phyloP scores from a whole-genome alignment of 2,329 filamentous ascomycete species.

The Fonsecaea multimorphosa region DNA sequence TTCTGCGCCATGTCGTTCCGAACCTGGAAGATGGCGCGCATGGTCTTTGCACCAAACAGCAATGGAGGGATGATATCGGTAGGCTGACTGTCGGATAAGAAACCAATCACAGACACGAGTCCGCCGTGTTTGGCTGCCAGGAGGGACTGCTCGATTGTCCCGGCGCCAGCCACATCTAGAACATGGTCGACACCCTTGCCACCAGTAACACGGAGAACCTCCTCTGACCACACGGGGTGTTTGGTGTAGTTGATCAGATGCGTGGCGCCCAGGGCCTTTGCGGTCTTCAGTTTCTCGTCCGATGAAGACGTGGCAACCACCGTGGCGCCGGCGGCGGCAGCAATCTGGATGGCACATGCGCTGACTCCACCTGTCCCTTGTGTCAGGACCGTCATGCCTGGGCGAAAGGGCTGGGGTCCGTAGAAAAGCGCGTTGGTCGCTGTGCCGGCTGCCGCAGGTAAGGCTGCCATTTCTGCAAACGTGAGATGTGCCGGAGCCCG shows the following conservation, averaged over 20 bases:
- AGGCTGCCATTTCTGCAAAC: constrained; percentile 47
- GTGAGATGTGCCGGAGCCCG: constrained; percentile 49
- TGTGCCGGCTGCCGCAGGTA: constrained; percentile 56
- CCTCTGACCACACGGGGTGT: constrained; percentile 52
- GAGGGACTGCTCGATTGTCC: constrained; percentile 54
- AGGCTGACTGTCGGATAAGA: constrained; percentile 30
- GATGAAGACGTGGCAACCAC: constrained; percentile 60
- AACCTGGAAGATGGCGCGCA: constrained; percentile 64
- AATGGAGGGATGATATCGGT: constrained; percentile 27
- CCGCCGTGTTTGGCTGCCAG: constrained; percentile 55
- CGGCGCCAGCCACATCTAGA: constrained; percentile 50
- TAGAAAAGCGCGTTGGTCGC: constrained; percentile 57
- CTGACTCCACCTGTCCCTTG: constrained; percentile 36
- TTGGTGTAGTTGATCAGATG: constrained; percentile 58
- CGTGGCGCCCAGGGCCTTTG: constrained; percentile 51
- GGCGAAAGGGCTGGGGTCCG: constrained; percentile 53
- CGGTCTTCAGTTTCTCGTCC: constrained; percentile 54
- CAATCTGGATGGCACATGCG: constrained; percentile 41
- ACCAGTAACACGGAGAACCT: constrained; percentile 53
- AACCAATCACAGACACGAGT: constrained; percentile 43
- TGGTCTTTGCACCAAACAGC: constrained; percentile 44
- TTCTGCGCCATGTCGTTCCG: constrained; percentile 60
- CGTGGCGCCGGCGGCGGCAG: constrained; percentile 53
- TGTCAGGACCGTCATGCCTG: constrained; percentile 48
- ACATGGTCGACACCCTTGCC: constrained; percentile 53